These are phyloP conservation scores for Trametopsis cervina DNA, from an alignment of 768 basidiomycete genomes.

Conservation along the genomic window DNA sequence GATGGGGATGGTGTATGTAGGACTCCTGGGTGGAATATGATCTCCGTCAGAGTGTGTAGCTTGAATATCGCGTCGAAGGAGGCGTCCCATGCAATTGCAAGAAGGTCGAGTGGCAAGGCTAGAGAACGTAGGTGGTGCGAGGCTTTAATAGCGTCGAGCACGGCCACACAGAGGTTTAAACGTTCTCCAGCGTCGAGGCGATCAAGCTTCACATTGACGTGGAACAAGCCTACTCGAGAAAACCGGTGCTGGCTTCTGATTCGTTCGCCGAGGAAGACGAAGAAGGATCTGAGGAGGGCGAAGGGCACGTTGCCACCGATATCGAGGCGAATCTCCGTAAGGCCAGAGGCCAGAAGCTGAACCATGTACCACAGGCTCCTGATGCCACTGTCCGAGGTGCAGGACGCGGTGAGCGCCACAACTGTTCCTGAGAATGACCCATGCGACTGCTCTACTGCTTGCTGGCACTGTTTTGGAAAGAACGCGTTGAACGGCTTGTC, in stretches of 20 bases:
- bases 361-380: background rate
- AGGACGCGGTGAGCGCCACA: background rate
- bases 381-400: background rate
- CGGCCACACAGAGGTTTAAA: background rate
- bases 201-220: background rate
- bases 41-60: conserved; percentile 1
- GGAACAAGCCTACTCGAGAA: background rate
- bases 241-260: background rate
- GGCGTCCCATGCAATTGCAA: conserved; percentile 1
- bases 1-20: background rate
- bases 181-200: background rate
- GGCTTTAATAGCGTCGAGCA: background rate
- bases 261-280: background rate
- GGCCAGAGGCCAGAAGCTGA: background rate
- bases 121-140: background rate
- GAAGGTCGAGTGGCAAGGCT: conserved; percentile 1
- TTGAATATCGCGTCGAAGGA: background rate
- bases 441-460: background rate
- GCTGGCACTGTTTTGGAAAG: background rate
- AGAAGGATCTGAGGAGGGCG: background rate
- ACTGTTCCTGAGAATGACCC: too few relatives aligned
- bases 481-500: background rate
- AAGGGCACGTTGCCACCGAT: background rate
- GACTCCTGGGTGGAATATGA: background rate
- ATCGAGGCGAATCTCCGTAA: background rate